Conservation (phyloP, 768 basidiomycete genomes). For the Cystofilobasidium capitatum region DNA sequence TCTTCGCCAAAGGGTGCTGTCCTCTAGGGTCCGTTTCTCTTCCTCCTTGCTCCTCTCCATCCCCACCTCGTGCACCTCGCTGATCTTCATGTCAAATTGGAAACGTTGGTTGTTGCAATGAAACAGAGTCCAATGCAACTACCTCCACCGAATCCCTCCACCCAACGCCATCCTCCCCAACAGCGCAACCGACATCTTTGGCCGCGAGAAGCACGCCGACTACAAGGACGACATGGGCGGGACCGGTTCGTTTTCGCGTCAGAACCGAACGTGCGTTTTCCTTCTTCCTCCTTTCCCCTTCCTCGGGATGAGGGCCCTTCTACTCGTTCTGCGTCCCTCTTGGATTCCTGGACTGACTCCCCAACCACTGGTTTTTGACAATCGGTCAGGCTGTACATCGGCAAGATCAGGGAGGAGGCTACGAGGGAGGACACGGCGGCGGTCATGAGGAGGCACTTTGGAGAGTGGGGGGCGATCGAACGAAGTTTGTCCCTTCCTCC, state of each 20-base stretch:
- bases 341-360: too few species aligned
- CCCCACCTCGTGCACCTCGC: not conserved
- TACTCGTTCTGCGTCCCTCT: too few species aligned
- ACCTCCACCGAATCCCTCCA: constrained; percentile 78
- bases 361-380: too few species aligned
- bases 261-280: constrained; percentile 61
- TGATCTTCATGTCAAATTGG: too few species aligned
- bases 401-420: constrained; percentile 68
- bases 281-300: not conserved
- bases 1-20: constrained; percentile 92
- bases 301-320: not conserved
- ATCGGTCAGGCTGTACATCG: constrained; percentile 61
- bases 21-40: constrained; percentile 58
- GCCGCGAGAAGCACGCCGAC: constrained; percentile 89
- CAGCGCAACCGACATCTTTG: constrained; percentile 91
- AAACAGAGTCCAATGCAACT: constrained; percentile 68
- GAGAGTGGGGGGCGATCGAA: constrained; percentile 90
- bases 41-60: not conserved
- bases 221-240: constrained; percentile 99
- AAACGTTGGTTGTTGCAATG: not conserved
- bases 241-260: constrained; percentile 87
- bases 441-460: constrained; percentile 80
- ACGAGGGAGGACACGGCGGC: constrained; percentile 76
- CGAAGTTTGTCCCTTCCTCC: constrained; percentile 54
- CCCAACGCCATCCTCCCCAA: constrained; percentile 62